Percentiles rank a stretch among this genome's conserved stretches.
Conservation (phyloP, 2,329 filamentous ascomycete species). For the Pezicula neosporulosa region DNA sequence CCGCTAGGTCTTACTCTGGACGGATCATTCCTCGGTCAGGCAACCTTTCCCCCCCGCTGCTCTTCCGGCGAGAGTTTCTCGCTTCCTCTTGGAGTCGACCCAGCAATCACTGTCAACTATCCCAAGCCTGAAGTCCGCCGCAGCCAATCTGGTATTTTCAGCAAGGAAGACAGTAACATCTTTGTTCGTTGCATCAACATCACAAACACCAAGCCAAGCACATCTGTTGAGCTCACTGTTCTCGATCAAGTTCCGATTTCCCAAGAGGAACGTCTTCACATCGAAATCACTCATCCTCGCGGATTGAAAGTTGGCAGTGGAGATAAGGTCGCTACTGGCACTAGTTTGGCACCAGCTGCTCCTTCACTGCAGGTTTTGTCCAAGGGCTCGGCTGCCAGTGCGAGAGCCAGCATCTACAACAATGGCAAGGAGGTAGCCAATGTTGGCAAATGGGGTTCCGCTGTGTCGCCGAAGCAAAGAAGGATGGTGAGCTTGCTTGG, state of each 20-base stretch:
- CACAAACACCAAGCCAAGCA: conserved; percentile 44
- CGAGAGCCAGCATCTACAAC: conserved; percentile 16
- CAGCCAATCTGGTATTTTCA: conserved; percentile 48
- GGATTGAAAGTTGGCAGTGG: conserved; percentile 39
- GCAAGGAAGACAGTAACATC: conserved; percentile 47
- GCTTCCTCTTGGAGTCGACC: conserved; percentile 57
- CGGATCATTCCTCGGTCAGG: conserved; percentile 57
- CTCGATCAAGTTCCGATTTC: conserved; percentile 60
- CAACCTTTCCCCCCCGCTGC: conserved; percentile 51
- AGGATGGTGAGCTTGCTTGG: conserved; percentile 57
- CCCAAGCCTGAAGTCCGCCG: conserved; percentile 51
- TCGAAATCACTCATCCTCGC: conserved; percentile 46
- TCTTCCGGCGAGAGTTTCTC: conserved; percentile 50
- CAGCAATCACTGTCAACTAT: conserved; percentile 51
- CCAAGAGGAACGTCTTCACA: conserved; percentile 53
- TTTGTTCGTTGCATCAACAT: conserved; percentile 48
- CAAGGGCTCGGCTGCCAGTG: conserved; percentile 13
- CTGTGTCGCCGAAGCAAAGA: conserved; percentile 47
- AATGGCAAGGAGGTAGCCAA: conserved; percentile 25
- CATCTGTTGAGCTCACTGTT: conserved; percentile 43
- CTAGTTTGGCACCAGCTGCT: conserved; percentile 4
- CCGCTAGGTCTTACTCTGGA: conserved; percentile 58
- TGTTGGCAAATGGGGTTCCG: conserved; percentile 47
- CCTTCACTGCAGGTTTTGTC: background rate
- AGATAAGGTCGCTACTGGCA: conserved; percentile 33